A percentile compares a stretch with the other conserved stretches of the same genome.
phyloP scores from a whole-genome alignment of 345 rosid species.

The Camelina sativa region DNA sequence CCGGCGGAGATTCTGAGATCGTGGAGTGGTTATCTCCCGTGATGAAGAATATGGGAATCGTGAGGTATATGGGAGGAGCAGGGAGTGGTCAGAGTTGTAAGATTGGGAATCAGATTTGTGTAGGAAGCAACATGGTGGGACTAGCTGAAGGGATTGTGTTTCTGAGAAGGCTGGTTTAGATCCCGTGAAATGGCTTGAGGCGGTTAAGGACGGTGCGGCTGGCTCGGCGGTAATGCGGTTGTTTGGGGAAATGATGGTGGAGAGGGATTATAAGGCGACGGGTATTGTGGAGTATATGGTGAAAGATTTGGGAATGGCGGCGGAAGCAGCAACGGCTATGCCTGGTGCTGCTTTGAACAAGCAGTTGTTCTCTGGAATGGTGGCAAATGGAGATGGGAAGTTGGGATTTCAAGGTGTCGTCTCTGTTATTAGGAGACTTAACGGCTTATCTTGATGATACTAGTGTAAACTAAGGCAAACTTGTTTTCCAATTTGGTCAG shows the following conservation, averaged over 20 bases:
- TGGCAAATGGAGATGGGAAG: conserved; percentile 76
- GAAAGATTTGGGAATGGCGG: conserved; percentile 89
- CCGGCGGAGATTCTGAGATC: conserved; percentile 64
- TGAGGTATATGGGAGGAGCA: conserved; percentile 67
- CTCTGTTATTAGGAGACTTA: conserved; percentile 73
- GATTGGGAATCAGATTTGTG: conserved; percentile 79
- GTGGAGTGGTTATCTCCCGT: conserved; percentile 68
- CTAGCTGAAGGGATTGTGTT: conserved; percentile 77
- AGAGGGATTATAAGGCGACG: conserved; percentile 67
- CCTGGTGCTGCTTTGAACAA: conserved; percentile 79
- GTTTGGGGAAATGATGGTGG: conserved; percentile 70
- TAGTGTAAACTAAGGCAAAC: neutral
- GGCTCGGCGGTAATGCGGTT: conserved; percentile 74
- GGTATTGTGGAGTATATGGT: conserved; percentile 82
- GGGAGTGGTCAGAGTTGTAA: conserved; percentile 85
- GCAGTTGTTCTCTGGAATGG: conserved; percentile 81
- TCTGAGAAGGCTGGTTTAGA: conserved; percentile 70
- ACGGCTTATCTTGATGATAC: conserved; percentile 32
- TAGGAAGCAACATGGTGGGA: conserved; percentile 70
- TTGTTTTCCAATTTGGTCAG: neutral
- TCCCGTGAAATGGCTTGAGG: conserved; percentile 50
- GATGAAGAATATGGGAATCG: conserved; percentile 61
- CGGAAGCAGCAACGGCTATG: conserved; percentile 53
- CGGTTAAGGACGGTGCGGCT: conserved; percentile 66
- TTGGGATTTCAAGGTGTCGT: conserved; percentile 77